phyloP scores from a whole-genome alignment of 257 asterid species.

The Perilla frutescens region DNA sequence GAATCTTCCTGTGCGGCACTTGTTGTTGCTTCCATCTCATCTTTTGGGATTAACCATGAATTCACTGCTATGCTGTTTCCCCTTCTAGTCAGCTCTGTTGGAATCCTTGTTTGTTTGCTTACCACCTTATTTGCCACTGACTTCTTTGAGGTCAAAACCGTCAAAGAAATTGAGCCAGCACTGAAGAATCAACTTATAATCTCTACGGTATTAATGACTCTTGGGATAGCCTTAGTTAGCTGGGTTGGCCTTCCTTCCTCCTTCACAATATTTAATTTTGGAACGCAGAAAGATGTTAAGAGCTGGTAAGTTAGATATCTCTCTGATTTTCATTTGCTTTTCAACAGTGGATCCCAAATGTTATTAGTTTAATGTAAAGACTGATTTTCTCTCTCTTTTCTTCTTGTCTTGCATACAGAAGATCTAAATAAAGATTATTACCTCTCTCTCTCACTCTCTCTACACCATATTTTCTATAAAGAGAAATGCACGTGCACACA shows the following conservation, averaged over 20 bases:
- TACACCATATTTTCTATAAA: neutral
- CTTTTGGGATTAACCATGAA: constrained; percentile 58
- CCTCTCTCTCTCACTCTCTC: neutral
- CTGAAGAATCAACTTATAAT: constrained; percentile 61
- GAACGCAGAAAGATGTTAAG: constrained; percentile 48
- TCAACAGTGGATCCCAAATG: neutral
- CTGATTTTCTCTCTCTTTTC: neutral
- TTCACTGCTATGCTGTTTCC: constrained; percentile 62
- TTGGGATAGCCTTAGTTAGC: constrained; percentile 54
- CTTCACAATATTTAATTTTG: constrained; percentile 60
- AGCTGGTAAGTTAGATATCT: constrained; percentile 46
- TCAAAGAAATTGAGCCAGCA: constrained; percentile 60
- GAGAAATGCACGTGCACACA: neutral
- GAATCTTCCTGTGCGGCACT: constrained; percentile 72
- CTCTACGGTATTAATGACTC: constrained; percentile 60
- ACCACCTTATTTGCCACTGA: constrained; percentile 62
- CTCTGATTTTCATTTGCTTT: neutral
- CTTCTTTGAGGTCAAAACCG: constrained; percentile 49
- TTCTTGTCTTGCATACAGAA: neutral
- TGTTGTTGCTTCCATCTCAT: constrained; percentile 63
- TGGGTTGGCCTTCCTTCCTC: constrained; percentile 54
- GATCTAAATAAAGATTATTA: neutral
- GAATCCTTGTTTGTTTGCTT: constrained; percentile 57
- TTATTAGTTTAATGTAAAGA: neutral
- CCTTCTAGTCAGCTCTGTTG: constrained; percentile 55